These are phyloP conservation scores for Pulveroboletus sp. DNA, from an alignment of 768 basidiomycete species.

Conservation along the genomic window DNA sequence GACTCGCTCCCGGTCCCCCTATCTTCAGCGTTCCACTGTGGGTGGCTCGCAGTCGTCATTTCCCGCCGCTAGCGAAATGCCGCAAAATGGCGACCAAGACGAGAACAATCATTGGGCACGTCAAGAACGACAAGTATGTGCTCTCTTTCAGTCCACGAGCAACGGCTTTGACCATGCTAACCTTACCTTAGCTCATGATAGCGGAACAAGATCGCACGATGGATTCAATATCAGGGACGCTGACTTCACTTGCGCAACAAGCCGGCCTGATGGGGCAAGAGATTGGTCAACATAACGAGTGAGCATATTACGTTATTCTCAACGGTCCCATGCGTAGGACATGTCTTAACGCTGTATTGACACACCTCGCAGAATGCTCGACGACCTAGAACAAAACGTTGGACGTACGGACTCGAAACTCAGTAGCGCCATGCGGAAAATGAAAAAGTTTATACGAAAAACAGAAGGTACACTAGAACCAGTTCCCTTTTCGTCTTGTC, in stretches of 20 bases:
- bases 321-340: not conserved
- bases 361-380: conserved; percentile 57
- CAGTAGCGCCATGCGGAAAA: conserved; percentile 54
- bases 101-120: conserved; percentile 77
- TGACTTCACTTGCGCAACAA: conserved; percentile 81
- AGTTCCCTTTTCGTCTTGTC: not conserved
- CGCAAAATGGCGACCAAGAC: conserved; percentile 40
- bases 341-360: not conserved
- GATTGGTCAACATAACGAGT: conserved; percentile 90
- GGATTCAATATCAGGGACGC: conserved; percentile 79
- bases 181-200: conserved; percentile 64
- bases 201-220: conserved; percentile 87
- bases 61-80: conserved; percentile 4
- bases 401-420: conserved; percentile 66
- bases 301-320: conserved; percentile 24
- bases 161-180: not conserved
- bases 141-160: not conserved
- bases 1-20: conserved; percentile 15
- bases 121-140: conserved; percentile 78
- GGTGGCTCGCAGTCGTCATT: conserved; percentile 16
- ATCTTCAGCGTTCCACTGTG: conserved; percentile 11
- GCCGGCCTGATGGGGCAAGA: conserved; percentile 94
- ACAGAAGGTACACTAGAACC: conserved; percentile 55
- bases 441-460: conserved; percentile 79
- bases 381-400: conserved; percentile 70